Percentiles rank a stretch among this genome's conserved stretches.
Evolutionary conservation across 768 basidiomycete genomes (phyloP).

Genomic region (Tricholoma furcatifolium): DNA sequence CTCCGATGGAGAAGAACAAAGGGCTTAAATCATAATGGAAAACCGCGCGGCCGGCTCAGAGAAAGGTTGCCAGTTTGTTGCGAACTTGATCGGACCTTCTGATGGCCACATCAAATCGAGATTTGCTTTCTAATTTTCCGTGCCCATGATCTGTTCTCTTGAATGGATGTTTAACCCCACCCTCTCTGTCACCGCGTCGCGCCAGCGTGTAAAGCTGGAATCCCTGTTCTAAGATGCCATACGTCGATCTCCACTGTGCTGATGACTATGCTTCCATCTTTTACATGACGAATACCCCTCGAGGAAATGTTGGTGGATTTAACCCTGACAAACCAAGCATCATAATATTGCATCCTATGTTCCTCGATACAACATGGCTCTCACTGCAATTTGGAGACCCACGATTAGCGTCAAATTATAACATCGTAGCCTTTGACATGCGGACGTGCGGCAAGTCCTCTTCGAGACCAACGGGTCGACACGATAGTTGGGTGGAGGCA

Average conservation of each 20-base stretch:
- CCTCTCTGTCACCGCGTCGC: background rate
- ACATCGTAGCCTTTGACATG: constrained; percentile 75
- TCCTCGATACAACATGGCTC: constrained; percentile 71
- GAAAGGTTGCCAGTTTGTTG: background rate
- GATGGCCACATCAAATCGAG: constrained; percentile 11
- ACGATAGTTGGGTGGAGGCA: constrained; percentile 78
- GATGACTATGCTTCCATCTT: constrained; percentile 71
- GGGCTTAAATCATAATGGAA: too few species aligned
- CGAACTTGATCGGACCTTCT: constrained; percentile 6
- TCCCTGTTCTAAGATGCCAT: constrained; percentile 49
- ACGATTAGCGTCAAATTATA: constrained; percentile 55
- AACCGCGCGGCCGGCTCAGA: too few species aligned
- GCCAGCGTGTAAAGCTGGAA: background rate
- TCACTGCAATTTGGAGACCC: constrained; percentile 66
- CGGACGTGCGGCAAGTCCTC: constrained; percentile 60
- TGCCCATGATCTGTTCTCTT: background rate
- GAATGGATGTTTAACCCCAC: constrained; percentile 5
- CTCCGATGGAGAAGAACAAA: too few species aligned
- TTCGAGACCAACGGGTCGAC: constrained; percentile 49
- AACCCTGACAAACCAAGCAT: constrained; percentile 64
- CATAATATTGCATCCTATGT: constrained; percentile 65
- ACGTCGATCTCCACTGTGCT: constrained; percentile 58
- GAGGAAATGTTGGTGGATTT: constrained; percentile 64
- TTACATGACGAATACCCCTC: constrained; percentile 65
- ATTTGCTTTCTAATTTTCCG: constrained; percentile 10